Base-by-base conservation (phyloP, 768 basidiomycete species). In the Harrya chromipes region DNA sequence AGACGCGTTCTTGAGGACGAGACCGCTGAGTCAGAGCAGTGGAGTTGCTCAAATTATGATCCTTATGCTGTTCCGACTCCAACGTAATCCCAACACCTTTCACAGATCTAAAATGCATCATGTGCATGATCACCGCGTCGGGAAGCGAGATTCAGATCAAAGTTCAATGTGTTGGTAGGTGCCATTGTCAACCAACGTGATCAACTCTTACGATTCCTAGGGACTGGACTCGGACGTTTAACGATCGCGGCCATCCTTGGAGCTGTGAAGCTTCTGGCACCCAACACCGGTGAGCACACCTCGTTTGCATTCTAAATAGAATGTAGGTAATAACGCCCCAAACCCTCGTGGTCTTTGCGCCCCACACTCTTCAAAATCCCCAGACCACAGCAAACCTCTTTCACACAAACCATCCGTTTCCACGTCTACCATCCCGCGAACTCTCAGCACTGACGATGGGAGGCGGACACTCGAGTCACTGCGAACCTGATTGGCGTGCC, bases 381-480 rank as follows among this genome's bases (percentile, higher is more conserved):
- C n/a, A n/a, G n/a, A 29, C 29, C 29, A 29, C 29, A 29, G 29
- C 11, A 29, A 13, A 6, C n/a, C 24, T 16, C 19, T 14, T 10
- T 8, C 26, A 33, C 5, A n/a, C 33, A 4, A 10, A 23, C 36
- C 26, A 16, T 20, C 40, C 23, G 14, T 21, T 40, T 45, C 16
- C 20, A 35, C n/a, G n/a, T 31, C 19, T 7, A 6, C 8, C 31
- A 21, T 14, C 39, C 20, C 16, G 23, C 23, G 3, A 23, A 23
- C 23, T 23, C 6, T 9, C 24, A 23, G 0, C 17, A 5, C 10
- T 24, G 21, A 40, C 49, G 14, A 68, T 68, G 64, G 66, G 66
- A 12, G 64, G 58, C 17, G 52, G 53, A 10, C 56, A 61, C n/a
- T 66, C 65, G 10, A 58, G 35, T 20, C 58, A 66, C 24, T 46